phyloP scores from a whole-genome alignment of 1,284 basidiomycete species.

The Cystobasidium sp. region DNA sequence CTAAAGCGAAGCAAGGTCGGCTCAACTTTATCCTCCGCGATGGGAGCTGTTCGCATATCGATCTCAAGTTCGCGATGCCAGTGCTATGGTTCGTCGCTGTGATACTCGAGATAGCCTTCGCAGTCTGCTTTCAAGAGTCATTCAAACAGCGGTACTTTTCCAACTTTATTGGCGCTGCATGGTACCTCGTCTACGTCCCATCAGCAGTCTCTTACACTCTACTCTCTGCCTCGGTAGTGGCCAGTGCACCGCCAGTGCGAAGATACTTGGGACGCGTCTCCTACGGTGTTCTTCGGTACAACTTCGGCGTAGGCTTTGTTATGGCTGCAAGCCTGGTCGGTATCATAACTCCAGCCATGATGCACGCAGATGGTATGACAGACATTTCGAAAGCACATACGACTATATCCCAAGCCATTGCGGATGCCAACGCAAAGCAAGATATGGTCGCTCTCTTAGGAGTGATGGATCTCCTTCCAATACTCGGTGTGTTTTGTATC shows the following conservation, averaged over 20 bases:
- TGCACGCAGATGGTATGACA: conserved; percentile 1
- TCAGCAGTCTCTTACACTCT: conserved; percentile 16
- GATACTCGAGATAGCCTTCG: conserved; percentile 19
- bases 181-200: conserved; percentile 16
- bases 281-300: conserved; percentile 16
- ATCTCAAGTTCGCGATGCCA: conserved; percentile 20
- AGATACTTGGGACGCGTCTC: background rate
- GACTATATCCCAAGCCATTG: background rate
- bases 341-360: conserved; percentile 5
- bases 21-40: conserved; percentile 35
- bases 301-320: background rate
- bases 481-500: background rate
- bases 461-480: background rate
- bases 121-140: background rate
- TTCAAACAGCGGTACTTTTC: conserved; percentile 4
- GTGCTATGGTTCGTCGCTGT: conserved; percentile 18
- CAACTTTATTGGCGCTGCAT: conserved; percentile 9
- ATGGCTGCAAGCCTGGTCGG: background rate
- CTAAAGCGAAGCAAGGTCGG: background rate
- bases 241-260: conserved; percentile 32
- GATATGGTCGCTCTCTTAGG: background rate
- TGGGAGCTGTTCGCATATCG: conserved; percentile 24
- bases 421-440: conserved; percentile 13
- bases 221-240: conserved; percentile 18
- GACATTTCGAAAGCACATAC: background rate